Evolutionary conservation across 1,139 yeast species (phyloP), one percentile per base, ranked within the genome.

Genomic region (Taphrina communis): DNA sequence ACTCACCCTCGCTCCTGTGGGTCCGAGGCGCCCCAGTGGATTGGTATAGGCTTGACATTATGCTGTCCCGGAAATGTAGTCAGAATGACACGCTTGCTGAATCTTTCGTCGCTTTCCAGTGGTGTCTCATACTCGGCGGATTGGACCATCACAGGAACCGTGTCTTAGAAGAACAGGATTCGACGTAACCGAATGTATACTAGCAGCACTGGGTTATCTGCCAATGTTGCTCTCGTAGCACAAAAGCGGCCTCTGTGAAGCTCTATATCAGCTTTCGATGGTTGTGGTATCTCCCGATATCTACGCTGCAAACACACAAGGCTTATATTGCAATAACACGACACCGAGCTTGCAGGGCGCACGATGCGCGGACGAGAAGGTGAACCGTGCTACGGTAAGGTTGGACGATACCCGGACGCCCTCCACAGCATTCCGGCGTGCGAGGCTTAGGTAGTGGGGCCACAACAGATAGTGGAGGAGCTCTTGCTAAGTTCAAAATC

Each of bases 21-120:
- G 57, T 82, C 82, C 0, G 80, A 71, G 21, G 81, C 81, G 36
- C 85, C 86, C 88, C 88, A 85, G 31, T 79, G 75, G 66, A 85
- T 72, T 1, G 82, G 77, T 60, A 85, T 77, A 44, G 88, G 86
- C 7, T 77, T 76, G 41, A 84, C 75, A 38, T 82, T 82, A 7
- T 81, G 76, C 73, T 85, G 88, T 66, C 81, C 80, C 1, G 86
- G 79, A 72, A 82, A 83, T 0, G 88, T 63, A 8, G 67, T 63
- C 42, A 63, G 46, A 38, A 63, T 63, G 61, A 63, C 67, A 14
- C 67, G 60, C 7, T 42, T 53, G 36, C 61, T 31, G 61, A 63
- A 63, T 36, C 51, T 17, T 17, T 53, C 58, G 21, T 53, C 58
- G 36, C 53, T 50, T n/a, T 21, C 53, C n/a, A 17, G 36, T 38